Evolutionary conservation across 1,284 basidiomycete genomes (phyloP).

Genomic region (Lentinus polychrous): DNA sequence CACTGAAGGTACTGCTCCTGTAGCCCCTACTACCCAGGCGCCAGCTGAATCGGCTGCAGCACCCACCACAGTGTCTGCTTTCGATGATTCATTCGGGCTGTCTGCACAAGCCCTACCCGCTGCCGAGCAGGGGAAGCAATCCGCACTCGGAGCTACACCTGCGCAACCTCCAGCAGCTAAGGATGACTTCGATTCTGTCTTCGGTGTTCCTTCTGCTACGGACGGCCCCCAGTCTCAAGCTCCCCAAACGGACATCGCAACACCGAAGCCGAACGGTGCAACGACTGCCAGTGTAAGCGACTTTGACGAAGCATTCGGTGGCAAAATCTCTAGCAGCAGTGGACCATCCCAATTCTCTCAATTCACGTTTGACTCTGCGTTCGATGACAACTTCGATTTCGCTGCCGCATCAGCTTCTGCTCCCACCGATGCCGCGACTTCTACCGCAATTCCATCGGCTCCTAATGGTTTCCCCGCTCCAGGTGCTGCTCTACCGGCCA

Average conservation of each 20-base stretch:
- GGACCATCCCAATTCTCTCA: conserved; percentile 27
- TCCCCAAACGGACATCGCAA: not conserved
- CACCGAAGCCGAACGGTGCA: conserved; percentile 16
- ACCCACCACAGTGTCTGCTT: conserved; percentile 28
- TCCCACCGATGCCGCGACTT: conserved; percentile 13
- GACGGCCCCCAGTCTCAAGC: not conserved
- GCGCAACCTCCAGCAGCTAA: conserved; percentile 1
- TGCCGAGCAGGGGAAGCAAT: conserved; percentile 5
- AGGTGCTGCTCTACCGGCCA: conserved; percentile 17
- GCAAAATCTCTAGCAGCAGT: conserved; percentile 39
- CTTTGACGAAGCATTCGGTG: conserved; percentile 69
- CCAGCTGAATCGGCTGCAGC: conserved; percentile 21
- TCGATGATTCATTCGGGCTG: conserved; percentile 62
- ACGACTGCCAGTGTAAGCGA: conserved; percentile 43
- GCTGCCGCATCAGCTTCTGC: conserved; percentile 40
- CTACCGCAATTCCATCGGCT: conserved; percentile 8
- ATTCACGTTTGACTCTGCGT: conserved; percentile 64
- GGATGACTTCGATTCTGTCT: conserved; percentile 6
- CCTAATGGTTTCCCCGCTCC: conserved; percentile 10
- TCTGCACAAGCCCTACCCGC: conserved; percentile 11
- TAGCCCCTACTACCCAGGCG: conserved; percentile 13
- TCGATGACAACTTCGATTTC: conserved; percentile 88
- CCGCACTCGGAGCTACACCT: conserved; percentile 2
- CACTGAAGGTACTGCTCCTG: conserved; percentile 5
- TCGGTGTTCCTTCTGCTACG: not conserved